These are phyloP conservation scores for Xanthoceras sorbifolium DNA, from an alignment of 345 rosid genomes.

Conservation along the genomic window DNA sequence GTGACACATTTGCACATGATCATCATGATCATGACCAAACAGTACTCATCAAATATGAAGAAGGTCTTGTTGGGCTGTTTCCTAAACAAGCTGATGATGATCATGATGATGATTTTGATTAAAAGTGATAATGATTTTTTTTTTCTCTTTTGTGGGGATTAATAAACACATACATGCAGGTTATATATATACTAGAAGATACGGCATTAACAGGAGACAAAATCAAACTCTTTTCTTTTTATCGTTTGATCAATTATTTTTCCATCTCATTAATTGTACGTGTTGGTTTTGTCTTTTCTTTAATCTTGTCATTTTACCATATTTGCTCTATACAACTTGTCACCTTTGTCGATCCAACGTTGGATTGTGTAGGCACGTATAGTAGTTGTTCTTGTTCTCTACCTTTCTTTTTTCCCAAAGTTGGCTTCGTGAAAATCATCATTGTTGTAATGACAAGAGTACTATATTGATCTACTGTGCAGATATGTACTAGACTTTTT, in stretches of 20 bases:
- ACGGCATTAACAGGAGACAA: conserved; percentile 22
- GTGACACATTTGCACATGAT: conserved; percentile 21
- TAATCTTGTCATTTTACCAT: background rate
- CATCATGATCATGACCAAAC: conserved; percentile 27
- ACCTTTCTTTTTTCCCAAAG: background rate
- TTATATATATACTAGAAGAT: background rate
- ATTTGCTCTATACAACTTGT: background rate
- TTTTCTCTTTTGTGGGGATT: too few relatives aligned
- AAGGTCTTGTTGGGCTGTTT: conserved; percentile 18
- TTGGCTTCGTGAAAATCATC: background rate
- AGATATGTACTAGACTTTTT: background rate
- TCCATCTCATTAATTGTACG: background rate
- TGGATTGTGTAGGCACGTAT: background rate
- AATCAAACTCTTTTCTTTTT: conserved; percentile 3
- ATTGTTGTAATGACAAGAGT: background rate
- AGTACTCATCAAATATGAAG: conserved; percentile 40
- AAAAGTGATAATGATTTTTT: background rate
- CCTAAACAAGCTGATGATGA: conserved; percentile 2
- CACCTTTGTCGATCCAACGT: conserved; percentile 10
- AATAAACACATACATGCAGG: background rate
- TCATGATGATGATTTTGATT: background rate
- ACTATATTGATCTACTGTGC: background rate
- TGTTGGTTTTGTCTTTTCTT: conserved; percentile 17
- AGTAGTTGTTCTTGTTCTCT: background rate
- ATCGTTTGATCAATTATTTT: background rate